These are phyloP conservation scores for Amyloporia xantha DNA, from an alignment of 768 basidiomycete species.

Conservation along the genomic window DNA sequence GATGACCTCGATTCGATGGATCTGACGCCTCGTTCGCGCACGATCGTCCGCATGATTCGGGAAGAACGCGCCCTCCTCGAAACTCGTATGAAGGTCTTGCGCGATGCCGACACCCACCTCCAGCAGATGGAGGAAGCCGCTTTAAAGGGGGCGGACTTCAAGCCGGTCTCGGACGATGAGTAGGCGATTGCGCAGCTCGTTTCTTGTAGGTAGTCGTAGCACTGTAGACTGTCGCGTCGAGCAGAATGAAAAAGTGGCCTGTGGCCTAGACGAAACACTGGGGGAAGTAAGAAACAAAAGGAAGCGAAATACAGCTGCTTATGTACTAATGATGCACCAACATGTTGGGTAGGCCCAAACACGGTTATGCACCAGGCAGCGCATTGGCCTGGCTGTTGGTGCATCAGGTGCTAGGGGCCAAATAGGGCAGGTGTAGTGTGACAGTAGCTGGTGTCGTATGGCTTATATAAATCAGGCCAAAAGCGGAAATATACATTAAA, in stretches of 20 bases:
- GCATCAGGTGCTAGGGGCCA: background rate
- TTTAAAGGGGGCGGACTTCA: background rate
- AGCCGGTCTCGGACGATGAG: background rate
- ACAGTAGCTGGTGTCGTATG: background rate
- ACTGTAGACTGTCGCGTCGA: background rate
- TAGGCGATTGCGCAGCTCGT: background rate
- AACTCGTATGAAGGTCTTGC: background rate
- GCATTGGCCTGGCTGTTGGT: background rate
- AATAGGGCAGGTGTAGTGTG: background rate
- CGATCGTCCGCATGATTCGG: background rate
- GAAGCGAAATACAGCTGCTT: background rate
- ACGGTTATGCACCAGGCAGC: background rate
- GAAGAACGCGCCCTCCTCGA: background rate
- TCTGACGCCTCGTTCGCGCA: background rate
- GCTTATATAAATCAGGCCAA: slow-evolving; percentile 14
- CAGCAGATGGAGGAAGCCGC: background rate
- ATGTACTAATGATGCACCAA: background rate
- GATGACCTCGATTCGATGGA: background rate
- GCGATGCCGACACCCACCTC: background rate
- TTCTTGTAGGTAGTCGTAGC: background rate
- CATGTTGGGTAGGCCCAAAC: background rate
- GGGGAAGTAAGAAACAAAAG: background rate
- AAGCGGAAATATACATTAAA: too few relatives aligned
- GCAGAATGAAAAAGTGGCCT: background rate
- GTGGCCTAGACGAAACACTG: background rate